Conservation (phyloP, 1,284 basidiomycete genomes). For the Gomphus sp. region DNA sequence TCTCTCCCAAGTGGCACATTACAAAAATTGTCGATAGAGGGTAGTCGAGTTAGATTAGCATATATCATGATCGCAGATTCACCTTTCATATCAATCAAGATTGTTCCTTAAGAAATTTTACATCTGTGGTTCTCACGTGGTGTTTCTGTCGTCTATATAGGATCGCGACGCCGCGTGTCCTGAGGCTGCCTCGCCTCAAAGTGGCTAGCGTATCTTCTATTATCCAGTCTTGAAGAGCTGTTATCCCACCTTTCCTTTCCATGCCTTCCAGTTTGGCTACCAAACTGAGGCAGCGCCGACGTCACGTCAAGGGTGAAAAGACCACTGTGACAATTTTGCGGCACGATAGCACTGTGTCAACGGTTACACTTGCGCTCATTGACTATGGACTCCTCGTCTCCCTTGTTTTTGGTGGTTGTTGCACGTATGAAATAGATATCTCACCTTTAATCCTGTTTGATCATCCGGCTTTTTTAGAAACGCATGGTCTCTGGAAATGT, state of each 20-base stretch:
- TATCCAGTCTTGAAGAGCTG: background rate
- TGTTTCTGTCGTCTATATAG: no score
- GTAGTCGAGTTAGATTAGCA: no score
- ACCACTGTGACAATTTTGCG: background rate
- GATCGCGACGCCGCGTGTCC: no score
- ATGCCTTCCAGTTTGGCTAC: background rate
- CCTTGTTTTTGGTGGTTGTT: slow-evolving; percentile 74
- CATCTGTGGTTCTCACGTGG: no score
- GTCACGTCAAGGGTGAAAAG: background rate
- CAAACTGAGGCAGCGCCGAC: background rate
- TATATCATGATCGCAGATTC: no score
- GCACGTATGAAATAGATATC: slow-evolving; percentile 43
- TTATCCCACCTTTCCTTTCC: background rate
- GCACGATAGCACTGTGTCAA: background rate
- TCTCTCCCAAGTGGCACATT: background rate
- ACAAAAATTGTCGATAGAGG: no score
- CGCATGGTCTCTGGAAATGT: slow-evolving; percentile 60
- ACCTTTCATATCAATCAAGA: no score
- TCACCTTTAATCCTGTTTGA: background rate
- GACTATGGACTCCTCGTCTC: slow-evolving; percentile 29
- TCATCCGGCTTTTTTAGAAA: slow-evolving; percentile 34
- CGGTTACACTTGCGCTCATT: background rate
- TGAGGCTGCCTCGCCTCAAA: no score
- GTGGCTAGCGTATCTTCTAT: no score
- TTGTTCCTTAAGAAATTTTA: no score